Evolutionary conservation across 805 yeast species (phyloP).

Genomic region (Candida rishiriensis): DNA sequence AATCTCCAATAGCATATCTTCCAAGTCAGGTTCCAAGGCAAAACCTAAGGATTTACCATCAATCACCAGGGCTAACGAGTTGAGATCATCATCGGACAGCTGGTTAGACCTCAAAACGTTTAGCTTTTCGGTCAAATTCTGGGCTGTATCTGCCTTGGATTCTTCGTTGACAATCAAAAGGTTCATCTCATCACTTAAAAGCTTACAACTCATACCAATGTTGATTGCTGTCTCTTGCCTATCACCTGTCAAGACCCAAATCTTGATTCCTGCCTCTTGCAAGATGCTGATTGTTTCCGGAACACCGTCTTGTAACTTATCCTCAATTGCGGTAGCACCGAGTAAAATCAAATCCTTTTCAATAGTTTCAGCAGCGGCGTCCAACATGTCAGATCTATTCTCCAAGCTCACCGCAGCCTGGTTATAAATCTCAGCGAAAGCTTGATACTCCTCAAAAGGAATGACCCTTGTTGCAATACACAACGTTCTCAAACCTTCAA

Average conservation of each 20-base stretch:
- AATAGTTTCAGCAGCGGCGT: constrained; percentile 83
- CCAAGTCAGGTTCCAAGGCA: constrained; percentile 80
- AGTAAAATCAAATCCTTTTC: constrained; percentile 74
- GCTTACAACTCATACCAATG: constrained; percentile 96
- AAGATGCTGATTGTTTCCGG: constrained; percentile 95
- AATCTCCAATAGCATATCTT: constrained; percentile 69
- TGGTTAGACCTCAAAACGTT: constrained; percentile 68
- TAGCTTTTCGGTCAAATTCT: constrained; percentile 70
- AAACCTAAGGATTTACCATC: constrained; percentile 89
- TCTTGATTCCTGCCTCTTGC: constrained; percentile 94
- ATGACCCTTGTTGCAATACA: constrained; percentile 86
- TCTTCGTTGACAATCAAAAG: constrained; percentile 85
- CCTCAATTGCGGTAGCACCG: constrained; percentile 99
- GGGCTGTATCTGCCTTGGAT: constrained; percentile 66
- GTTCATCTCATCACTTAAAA: constrained; percentile 94
- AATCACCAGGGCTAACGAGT: constrained; percentile 82
- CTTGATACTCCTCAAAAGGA: constrained; percentile 68
- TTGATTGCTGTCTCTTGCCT: constrained; percentile 98
- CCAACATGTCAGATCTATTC: constrained; percentile 70
- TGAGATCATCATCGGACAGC: constrained; percentile 60
- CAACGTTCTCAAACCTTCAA: constrained; percentile 90
- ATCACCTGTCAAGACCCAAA: constrained; percentile 98
- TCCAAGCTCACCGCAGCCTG: constrained; percentile 80
- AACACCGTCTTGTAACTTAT: constrained; percentile 95
- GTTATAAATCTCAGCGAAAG: constrained; percentile 64